Base-by-base conservation (phyloP, 306 rosid species). In the Malus asiatica region DNA sequence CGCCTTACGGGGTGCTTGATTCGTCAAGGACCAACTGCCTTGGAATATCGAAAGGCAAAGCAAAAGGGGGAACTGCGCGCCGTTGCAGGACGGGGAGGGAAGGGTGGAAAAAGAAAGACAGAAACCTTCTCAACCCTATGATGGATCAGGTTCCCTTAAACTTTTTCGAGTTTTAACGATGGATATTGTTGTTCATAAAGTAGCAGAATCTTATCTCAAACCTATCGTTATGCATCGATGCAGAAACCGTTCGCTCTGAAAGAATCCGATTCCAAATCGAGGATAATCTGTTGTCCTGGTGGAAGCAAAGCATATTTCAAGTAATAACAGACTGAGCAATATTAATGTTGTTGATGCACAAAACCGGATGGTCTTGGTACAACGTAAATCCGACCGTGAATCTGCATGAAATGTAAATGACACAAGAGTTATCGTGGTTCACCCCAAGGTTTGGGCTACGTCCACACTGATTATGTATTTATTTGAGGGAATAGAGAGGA, bases 1-100 rank as follows among this genome's bases (percentile, higher is more conserved):
- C 74, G 81, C 73, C 82, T 83, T 65, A 35, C 68, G 11, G 30
- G 8, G 61, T 79, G 62, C 72, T 72, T 66, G 70, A 78, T 75
- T 78, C 53, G 55, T 8, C 52, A 30, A 35, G 53, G 77, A 71
- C 32, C 3, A 32, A 18, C 68, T 18, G 48, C 48, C 70, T 66
- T 19, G 0, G 13, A 27, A 5, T 61, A 27, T 27, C 13, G 22
- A 0, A 32, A 64, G 44, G 6, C 1, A 64, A 29, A 64, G 20
- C 9, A 1, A 64, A 15, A 1, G 29, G 62, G 66, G 44, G 20
- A 29, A 18, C 42, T 30, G 68, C 68, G 0, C 19, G 44, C 22
- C 44, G 19, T 16, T 0, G 44, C 32, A 27, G 66, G n/a, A 27
- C 25, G 2, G 13, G 61, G 2, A 8, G 22, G 61, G 12, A 46